Percentiles rank a stretch among this genome's conserved stretches.
These are phyloP conservation scores for Alliaria petiolata DNA, from an alignment of 345 rosid species.

Conservation along the genomic window DNA sequence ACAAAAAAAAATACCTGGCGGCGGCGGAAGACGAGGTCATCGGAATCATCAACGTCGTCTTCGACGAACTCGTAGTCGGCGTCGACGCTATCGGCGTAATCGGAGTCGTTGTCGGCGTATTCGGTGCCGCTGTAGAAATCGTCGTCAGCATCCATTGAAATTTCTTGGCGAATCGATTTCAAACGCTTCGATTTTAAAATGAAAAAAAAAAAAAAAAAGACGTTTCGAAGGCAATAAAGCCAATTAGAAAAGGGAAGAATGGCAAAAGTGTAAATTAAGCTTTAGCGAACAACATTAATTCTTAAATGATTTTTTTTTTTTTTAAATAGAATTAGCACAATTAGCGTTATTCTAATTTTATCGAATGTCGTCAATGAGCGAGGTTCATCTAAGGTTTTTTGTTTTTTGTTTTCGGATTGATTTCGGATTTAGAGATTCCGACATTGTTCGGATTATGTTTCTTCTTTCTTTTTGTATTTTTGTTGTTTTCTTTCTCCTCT, in stretches of 20 bases:
- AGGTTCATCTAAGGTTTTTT: too few relatives aligned
- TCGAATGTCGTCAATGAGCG: too few relatives aligned
- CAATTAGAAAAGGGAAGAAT: not conserved
- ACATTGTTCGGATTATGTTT: too few relatives aligned
- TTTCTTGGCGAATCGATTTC: conserved; percentile 5
- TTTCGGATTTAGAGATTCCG: too few relatives aligned
- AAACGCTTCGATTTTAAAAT: not conserved
- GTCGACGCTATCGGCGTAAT: conserved; percentile 45
- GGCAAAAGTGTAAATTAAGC: conserved; percentile 25
- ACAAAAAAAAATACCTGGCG: conserved; percentile 42
- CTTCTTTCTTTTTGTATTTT: too few relatives aligned
- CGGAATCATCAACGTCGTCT: conserved; percentile 70
- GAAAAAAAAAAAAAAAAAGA: not conserved
- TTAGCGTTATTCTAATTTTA: too few relatives aligned
- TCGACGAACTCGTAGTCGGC: conserved; percentile 72
- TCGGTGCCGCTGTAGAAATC: conserved; percentile 80
- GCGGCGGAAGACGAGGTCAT: conserved; percentile 56
- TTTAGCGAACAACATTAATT: not conserved
- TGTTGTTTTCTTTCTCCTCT: too few relatives aligned
- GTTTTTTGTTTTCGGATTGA: too few relatives aligned
- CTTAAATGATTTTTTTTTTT: too few relatives aligned
- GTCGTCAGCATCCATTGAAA: conserved; percentile 49
- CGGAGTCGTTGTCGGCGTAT: conserved; percentile 46
- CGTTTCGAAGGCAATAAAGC: not conserved
- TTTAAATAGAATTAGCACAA: too few relatives aligned